Evolutionary conservation across 345 rosid species (phyloP), one percentile per base, ranked within the genome.

Genomic region (Chamaenerion angustifolium): DNA sequence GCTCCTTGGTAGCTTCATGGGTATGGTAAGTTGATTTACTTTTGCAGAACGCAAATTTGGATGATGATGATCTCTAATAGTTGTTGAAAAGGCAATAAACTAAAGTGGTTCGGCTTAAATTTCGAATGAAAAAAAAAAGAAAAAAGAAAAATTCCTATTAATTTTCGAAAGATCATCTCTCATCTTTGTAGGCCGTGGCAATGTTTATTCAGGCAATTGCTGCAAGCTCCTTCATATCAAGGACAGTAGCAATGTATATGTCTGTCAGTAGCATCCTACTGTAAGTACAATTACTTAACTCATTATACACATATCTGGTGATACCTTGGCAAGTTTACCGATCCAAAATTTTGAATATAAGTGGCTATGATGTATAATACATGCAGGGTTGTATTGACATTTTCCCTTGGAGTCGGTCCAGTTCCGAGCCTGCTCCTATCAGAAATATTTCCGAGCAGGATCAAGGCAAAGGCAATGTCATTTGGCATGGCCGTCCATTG

Each of bases 391-490:
- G 95, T 90, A 61, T 65, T 81, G 58, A 60, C 79, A 45, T 90
- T 79, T 71, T 68, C 95, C 40, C 66, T 78, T 12, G 95, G 94
- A 64, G 95, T 92, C 57, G 98, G 95, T 68, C 95, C 95, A 46
- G 94, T 90, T 56, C 98, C 95, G 50, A 61, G 88, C 64, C 77
- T 86, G 49, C 92, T 86, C 46, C 69, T 90, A 47, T 81, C 98
- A 56, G 94, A 90, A 76, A 86, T 81, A 74, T 81, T 88, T 58
- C 88, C 95, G 25, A 72, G 69, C 67, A 83, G 82, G 49, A 77
- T 86, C 56, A 79, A 94, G 57, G 98, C 88, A 27, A 90, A 83
- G 68, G 92, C 95, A 53, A 75, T 90, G 83, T 82, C 98, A 42
- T 43, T 86, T 55, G 86, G 94, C 70, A 83, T 90, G 86, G 74